Evolutionary conservation across 139 green algal genomes (phyloP).

Genomic region (Closterium sp.): DNA sequence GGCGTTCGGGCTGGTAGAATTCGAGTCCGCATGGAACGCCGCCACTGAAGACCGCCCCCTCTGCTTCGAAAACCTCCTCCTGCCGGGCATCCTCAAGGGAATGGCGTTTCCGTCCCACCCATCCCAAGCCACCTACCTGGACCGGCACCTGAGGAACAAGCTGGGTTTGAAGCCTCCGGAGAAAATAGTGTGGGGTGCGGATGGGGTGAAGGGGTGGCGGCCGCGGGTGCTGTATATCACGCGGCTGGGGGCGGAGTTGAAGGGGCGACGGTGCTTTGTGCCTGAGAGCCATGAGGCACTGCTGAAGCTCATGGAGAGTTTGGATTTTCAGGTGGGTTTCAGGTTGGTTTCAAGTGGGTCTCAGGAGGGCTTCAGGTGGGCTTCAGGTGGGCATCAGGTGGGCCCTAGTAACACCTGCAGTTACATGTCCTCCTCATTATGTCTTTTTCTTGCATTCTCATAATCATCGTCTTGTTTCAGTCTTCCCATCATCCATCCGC

Average conservation of each 20-base stretch:
- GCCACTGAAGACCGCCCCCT: background rate
- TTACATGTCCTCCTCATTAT: too few species aligned
- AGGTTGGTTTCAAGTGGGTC: background rate
- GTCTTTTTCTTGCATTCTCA: too few species aligned
- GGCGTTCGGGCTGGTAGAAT: background rate
- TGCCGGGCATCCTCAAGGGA: background rate
- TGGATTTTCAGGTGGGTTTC: too few species aligned
- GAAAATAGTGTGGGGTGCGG: background rate
- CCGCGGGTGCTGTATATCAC: background rate
- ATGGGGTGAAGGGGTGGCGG: background rate
- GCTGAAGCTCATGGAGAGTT: too few species aligned
- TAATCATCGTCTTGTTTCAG: too few species aligned
- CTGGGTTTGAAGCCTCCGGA: background rate
- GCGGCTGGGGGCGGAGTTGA: background rate
- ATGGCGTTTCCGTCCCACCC: too few species aligned
- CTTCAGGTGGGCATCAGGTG: too few species aligned
- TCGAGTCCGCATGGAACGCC: background rate
- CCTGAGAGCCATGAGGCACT: too few species aligned
- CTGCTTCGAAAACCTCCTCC: background rate
- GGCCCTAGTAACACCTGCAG: too few species aligned
- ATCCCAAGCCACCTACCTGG: background rate
- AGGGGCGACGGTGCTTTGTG: too few species aligned
- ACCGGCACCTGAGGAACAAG: background rate
- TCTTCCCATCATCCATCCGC: too few species aligned
- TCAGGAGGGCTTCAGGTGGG: too few species aligned